phyloP scores from a whole-genome alignment of 148 eudicot genomes.

The Arctostaphylos glauca region DNA sequence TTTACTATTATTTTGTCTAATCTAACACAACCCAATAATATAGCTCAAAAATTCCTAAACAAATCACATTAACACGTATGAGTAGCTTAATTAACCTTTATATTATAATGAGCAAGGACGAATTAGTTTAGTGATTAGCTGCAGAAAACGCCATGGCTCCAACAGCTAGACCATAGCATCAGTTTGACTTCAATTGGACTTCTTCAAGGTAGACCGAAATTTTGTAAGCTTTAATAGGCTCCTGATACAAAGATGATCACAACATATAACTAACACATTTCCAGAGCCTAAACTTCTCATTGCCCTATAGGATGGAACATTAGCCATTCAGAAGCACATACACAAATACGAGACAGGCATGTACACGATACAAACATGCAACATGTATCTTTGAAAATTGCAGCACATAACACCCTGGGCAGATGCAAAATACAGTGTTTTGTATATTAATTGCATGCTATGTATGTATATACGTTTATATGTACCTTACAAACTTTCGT shows the following conservation, averaged over 20 bases:
- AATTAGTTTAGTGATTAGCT: not conserved
- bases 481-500: not conserved
- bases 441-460: not conserved
- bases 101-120: not conserved
- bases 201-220: not conserved
- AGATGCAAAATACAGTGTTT: not conserved
- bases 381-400: not conserved
- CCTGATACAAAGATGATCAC: not conserved
- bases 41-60: not conserved
- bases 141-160: not conserved
- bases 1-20: too few relatives aligned
- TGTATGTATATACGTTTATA: not conserved
- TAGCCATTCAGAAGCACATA: not conserved
- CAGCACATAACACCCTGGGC: not conserved
- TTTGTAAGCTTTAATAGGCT: not conserved
- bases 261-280: not conserved
- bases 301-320: conserved; percentile 5
- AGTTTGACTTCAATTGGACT: not conserved
- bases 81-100: not conserved
- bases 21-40: not conserved
- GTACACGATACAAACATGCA: not conserved
- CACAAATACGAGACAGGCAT: not conserved
- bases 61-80: not conserved
- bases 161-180: not conserved
- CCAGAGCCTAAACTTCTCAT: not conserved